Evolutionary conservation across 768 basidiomycete genomes (phyloP).

Genomic region (Chalciporus sphaerocephalus): DNA sequence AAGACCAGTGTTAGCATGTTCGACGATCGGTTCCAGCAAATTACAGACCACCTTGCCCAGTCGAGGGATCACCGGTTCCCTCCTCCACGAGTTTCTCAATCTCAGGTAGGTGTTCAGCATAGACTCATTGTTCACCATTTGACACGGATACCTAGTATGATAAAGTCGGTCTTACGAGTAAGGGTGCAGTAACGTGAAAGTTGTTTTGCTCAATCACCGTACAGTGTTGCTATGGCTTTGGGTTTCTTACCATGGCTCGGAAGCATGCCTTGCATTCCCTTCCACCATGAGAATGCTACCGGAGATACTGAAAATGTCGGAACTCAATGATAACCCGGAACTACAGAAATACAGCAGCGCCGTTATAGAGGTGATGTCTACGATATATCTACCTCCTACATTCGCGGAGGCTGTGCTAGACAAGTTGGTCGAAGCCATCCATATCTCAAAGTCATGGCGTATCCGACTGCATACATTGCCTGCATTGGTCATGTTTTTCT

Average conservation of each 20-base stretch:
- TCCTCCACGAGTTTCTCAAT: conserved; percentile 82
- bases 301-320: conserved; percentile 85
- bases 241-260: conserved; percentile 68
- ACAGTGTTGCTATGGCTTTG: conserved; percentile 78
- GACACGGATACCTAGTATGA: conserved; percentile 57
- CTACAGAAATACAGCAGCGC: conserved; percentile 77
- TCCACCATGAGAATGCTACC: conserved; percentile 76
- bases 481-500: conserved; percentile 87
- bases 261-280: conserved; percentile 72
- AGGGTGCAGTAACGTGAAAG: conserved; percentile 22
- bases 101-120: conserved; percentile 44
- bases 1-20: conserved; percentile 57
- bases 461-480: conserved; percentile 85
- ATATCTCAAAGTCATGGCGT: conserved; percentile 86
- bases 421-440: conserved; percentile 66
- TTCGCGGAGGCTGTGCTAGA: conserved; percentile 58
- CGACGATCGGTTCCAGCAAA: conserved; percentile 50
- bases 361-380: conserved; percentile 78
- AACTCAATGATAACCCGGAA: conserved; percentile 81
- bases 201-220: conserved; percentile 15
- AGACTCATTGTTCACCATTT: conserved; percentile 4
- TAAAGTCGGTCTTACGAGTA: conserved; percentile 82
- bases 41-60: conserved; percentile 54
- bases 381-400: conserved; percentile 66
- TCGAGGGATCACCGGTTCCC: conserved; percentile 77